Evolutionary conservation across 129 eudicot genomes (phyloP).

Genomic region (Sambucus nigra): DNA sequence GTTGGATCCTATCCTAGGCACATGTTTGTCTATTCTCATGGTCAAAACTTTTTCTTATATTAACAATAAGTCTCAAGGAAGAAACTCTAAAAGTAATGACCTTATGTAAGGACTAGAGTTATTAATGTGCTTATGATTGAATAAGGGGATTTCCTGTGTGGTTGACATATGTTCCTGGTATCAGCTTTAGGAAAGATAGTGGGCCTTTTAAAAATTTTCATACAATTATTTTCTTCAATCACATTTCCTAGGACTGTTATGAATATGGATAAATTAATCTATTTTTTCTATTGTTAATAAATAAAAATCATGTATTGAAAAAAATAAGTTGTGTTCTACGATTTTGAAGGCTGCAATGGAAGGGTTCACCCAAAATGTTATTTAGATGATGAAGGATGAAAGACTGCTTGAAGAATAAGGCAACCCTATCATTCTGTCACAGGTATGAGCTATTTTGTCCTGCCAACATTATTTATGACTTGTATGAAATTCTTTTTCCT

Average conservation of each 20-base stretch:
- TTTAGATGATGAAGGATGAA: constrained; percentile 78
- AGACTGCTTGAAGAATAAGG: constrained; percentile 71
- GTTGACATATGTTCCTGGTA: constrained; percentile 97
- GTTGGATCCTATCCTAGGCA: constrained; percentile 92
- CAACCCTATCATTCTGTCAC: constrained; percentile 89
- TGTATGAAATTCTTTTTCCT: background rate
- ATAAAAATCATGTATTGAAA: too few species aligned
- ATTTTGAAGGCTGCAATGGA: constrained; percentile 77
- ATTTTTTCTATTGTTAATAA: too few species aligned
- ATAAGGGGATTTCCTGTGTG: constrained; percentile 98
- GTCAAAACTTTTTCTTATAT: background rate
- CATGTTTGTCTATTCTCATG: constrained; percentile 43
- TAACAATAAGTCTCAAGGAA: too few species aligned
- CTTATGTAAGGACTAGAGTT: too few species aligned
- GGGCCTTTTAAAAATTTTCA: constrained; percentile 63
- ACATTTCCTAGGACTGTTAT: too few species aligned
- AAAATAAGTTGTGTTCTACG: constrained; percentile 11
- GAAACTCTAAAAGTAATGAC: too few species aligned
- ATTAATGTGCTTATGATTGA: too few species aligned
- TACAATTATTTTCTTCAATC: too few species aligned
- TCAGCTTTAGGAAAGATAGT: constrained; percentile 88
- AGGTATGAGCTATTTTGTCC: constrained; percentile 28
- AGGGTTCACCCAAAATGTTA: constrained; percentile 76
- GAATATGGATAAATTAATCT: background rate
- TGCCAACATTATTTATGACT: background rate